phyloP scores from a whole-genome alignment of 108 stramenopile genomes.

The Phaeodactylum tricornutum region DNA sequence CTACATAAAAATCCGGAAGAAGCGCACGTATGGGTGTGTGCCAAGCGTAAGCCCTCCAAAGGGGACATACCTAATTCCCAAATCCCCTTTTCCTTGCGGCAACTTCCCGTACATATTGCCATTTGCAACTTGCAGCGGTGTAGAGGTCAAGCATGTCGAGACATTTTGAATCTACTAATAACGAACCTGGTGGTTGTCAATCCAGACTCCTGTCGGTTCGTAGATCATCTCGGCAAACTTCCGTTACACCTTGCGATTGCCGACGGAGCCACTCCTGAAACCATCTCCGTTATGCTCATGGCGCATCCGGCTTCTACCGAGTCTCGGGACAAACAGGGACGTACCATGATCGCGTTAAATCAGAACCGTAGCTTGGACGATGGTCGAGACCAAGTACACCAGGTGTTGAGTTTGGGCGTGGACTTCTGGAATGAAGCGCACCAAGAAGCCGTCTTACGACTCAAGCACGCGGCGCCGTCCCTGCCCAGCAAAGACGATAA shows the following conservation, averaged over 20 bases:
- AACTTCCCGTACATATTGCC: constrained; percentile 7
- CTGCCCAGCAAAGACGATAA: too few relatives aligned
- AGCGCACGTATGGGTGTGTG: constrained; percentile 5
- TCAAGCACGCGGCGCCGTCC: too few relatives aligned
- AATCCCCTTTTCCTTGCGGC: neutral
- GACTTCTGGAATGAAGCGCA: constrained; percentile 8
- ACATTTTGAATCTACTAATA: constrained; percentile 3
- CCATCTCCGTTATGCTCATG: constrained; percentile 8
- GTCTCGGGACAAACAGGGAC: constrained; percentile 6
- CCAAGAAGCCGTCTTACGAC: constrained; percentile 1
- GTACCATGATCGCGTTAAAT: neutral
- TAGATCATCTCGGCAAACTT: constrained; percentile 3
- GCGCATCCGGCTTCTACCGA: constrained; percentile 1
- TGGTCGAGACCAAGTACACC: neutral
- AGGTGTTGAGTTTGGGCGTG: constrained; percentile 2
- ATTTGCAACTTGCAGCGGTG: neutral
- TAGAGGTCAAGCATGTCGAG: neutral
- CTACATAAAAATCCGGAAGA: constrained; percentile 1
- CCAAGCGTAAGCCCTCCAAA: constrained; percentile 7
- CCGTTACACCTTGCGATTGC: constrained; percentile 12
- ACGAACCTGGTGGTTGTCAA: neutral
- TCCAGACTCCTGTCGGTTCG: constrained; percentile 3
- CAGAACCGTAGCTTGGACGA: neutral
- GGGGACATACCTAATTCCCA: neutral
- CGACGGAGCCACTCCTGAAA: constrained; percentile 7